A percentile compares a stretch with the other conserved stretches of the same genome.
Evolutionary conservation across 345 rosid species (phyloP).

Genomic region (Eucalyptus curtisii): DNA sequence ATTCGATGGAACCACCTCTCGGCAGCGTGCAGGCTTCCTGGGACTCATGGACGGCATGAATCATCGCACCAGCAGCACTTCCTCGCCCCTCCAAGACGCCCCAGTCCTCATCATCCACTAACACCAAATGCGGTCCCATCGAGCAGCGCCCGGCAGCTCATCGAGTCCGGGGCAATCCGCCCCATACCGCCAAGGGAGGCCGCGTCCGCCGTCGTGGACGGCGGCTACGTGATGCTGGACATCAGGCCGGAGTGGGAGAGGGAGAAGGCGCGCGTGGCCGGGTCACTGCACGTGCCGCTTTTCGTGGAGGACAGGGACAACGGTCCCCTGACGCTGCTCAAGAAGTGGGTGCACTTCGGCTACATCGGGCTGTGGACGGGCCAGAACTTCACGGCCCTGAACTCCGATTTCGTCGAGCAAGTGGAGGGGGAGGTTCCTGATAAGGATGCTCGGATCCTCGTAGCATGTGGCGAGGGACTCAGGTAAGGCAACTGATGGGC

Average conservation of each 20-base stretch:
- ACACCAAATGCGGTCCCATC: background rate
- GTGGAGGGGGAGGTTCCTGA: conserved; percentile 48
- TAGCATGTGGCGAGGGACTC: conserved; percentile 93
- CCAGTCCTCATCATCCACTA: background rate
- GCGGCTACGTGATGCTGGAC: conserved; percentile 52
- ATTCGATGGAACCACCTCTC: background rate
- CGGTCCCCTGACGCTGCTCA: conserved; percentile 58
- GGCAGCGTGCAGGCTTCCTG: background rate
- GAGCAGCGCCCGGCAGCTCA: conserved; percentile 26
- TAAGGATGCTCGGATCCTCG: conserved; percentile 53
- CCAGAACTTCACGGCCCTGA: conserved; percentile 60
- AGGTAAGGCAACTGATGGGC: conserved; percentile 22
- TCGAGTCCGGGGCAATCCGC: conserved; percentile 52
- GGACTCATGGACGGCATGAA: background rate
- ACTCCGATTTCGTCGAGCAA: conserved; percentile 40
- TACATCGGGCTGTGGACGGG: conserved; percentile 95
- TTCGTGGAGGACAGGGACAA: conserved; percentile 61
- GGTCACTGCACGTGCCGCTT: conserved; percentile 71
- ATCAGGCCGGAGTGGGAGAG: conserved; percentile 81
- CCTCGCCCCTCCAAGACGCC: background rate
- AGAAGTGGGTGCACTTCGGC: conserved; percentile 92
- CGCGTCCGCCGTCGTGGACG: conserved; percentile 26
- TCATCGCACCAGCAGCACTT: background rate
- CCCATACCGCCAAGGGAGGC: conserved; percentile 56
- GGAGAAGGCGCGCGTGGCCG: conserved; percentile 62